Conservation (phyloP, 2,329 filamentous ascomycete genomes). For the Cercospora zeae-maydis region DNA sequence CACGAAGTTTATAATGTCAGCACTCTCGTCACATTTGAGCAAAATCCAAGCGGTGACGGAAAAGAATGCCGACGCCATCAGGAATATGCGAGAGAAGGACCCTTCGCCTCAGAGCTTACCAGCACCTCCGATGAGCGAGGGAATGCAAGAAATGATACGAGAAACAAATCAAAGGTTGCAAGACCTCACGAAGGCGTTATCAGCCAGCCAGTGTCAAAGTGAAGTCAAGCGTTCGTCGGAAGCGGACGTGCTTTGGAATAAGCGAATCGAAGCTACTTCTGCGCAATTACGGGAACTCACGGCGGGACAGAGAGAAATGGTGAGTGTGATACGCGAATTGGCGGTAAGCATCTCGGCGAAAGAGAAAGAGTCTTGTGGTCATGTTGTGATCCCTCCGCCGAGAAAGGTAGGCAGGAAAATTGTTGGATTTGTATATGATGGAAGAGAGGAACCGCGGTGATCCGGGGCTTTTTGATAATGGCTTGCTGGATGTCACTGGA, state of each 20-base stretch:
- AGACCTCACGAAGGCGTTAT: neutral
- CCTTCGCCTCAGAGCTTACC: neutral
- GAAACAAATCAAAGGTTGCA: conserved; percentile 5
- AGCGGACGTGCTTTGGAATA: conserved; percentile 11
- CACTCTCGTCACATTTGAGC: conserved; percentile 29
- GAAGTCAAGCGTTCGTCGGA: conserved; percentile 1
- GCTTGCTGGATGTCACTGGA: no score
- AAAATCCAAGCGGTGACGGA: conserved; percentile 34
- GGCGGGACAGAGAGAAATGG: conserved; percentile 30
- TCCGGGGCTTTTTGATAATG: no score
- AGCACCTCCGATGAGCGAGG: conserved; percentile 3
- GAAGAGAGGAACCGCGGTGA: conserved; percentile 18
- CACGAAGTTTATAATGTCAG: conserved; percentile 29
- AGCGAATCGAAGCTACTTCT: conserved; percentile 25
- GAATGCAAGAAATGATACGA: conserved; percentile 12
- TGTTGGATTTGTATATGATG: conserved; percentile 35
- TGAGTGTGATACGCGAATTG: conserved; percentile 26
- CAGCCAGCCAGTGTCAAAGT: neutral
- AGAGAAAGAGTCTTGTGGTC: conserved; percentile 25
- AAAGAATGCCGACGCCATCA: conserved; percentile 27
- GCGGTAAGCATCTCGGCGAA: conserved; percentile 25
- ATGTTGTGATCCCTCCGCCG: conserved; percentile 34
- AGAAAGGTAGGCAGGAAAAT: conserved; percentile 33
- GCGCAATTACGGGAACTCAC: conserved; percentile 30
- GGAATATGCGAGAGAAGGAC: conserved; percentile 21